These are phyloP conservation scores for Leccinellum rugosiceps DNA, from an alignment of 768 basidiomycete species.

Conservation along the genomic window DNA sequence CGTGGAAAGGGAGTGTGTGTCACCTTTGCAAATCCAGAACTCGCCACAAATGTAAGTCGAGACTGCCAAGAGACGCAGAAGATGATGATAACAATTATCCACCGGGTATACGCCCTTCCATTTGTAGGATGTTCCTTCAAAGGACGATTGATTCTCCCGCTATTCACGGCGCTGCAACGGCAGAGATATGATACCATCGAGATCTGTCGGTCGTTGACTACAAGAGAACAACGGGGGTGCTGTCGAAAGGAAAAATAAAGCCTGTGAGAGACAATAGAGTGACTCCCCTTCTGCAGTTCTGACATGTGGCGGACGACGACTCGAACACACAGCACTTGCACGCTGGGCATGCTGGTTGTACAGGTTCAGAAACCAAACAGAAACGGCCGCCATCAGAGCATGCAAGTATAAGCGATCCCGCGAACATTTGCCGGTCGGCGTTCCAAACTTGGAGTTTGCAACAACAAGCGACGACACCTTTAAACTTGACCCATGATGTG, in stretches of 20 bases:
- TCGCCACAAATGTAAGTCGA: background rate
- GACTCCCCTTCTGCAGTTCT: background rate
- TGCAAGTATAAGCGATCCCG: constrained; percentile 27
- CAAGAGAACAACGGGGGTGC: background rate
- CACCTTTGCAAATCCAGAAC: background rate
- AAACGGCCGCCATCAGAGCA: background rate
- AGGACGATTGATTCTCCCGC: constrained; percentile 1
- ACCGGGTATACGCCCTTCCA: background rate
- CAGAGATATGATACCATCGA: constrained; percentile 10
- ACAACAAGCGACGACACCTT: constrained; percentile 28
- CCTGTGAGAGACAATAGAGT: background rate
- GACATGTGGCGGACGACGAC: background rate
- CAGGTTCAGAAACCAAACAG: background rate
- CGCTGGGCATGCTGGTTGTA: background rate
- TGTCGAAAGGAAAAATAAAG: constrained; percentile 3
- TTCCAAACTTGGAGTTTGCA: constrained; percentile 11
- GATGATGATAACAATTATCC: background rate
- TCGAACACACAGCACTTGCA: background rate
- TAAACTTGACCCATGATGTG: constrained; percentile 18
- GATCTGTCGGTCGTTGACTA: constrained; percentile 1
- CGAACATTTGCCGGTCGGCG: constrained; percentile 30
- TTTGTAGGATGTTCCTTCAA: background rate
- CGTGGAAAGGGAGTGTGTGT: background rate
- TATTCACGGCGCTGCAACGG: constrained; percentile 11
- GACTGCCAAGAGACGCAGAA: background rate